A percentile compares a stretch with the other conserved stretches of the same genome.
Evolutionary conservation across 345 rosid genomes (phyloP).

Genomic region (Rhizophora mangle): DNA sequence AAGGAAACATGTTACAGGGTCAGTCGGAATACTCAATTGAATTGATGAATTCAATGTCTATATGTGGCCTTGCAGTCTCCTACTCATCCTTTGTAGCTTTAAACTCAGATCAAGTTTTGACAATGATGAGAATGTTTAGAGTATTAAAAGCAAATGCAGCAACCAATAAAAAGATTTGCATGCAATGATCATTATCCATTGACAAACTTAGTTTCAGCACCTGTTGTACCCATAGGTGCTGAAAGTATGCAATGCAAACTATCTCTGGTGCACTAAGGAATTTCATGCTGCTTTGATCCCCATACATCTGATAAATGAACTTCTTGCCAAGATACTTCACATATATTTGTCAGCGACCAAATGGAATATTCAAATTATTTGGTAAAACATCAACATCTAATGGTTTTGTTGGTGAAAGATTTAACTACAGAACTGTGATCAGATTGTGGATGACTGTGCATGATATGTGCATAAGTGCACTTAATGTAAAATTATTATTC

Average conservation of each 20-base stretch:
- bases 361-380: not conserved
- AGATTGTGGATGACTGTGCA: too few species aligned
- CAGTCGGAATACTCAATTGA: not conserved
- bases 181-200: too few species aligned
- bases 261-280: not conserved
- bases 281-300: not conserved
- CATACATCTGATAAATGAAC: not conserved
- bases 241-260: not conserved
- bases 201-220: too few species aligned
- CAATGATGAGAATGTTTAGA: too few species aligned
- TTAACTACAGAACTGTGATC: too few species aligned
- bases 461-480: too few species aligned
- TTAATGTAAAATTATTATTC: not conserved
- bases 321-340: not conserved
- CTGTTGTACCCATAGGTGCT: not conserved
- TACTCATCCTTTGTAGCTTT: too few species aligned
- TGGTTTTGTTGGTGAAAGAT: too few species aligned
- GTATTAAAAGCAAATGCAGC: too few species aligned
- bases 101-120: too few species aligned
- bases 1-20: conserved; percentile 5
- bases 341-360: not conserved
- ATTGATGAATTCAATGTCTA: not conserved
- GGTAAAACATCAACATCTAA: not conserved
- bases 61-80: not conserved
- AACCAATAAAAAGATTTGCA: too few species aligned